Evolutionary conservation across 208 protist genomes (phyloP), one percentile per base, ranked within the genome.

Genomic region (Balamuthia mandrillaris): DNA sequence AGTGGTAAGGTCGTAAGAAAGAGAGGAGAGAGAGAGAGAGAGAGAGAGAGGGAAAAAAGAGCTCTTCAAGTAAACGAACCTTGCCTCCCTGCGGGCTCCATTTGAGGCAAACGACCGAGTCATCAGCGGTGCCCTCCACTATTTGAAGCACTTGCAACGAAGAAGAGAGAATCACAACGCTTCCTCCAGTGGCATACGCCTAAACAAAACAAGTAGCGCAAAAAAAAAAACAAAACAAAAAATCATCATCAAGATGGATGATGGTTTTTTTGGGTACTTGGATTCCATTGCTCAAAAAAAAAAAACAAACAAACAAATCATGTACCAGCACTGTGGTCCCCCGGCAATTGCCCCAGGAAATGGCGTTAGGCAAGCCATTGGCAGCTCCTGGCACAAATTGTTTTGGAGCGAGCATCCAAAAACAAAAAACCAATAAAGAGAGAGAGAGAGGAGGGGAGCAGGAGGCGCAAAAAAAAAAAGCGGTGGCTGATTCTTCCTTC

Each of bases 361-460:
- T 65, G 41, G 74, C 49, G 74, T 81, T 81, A 16, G 74, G 51
- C 7, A 33, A 35, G 3, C 74, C 74, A 41, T 60, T 27, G 44
- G 51, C 74, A 39, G 74, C 74, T 1, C 74, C 74, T 37, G 74
- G 37, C 9, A 81, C 54, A 35, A 81, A 56, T n/a, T 56, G 49
- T 56, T 56, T 56, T 16, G 49, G 49, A 16, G n/a, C n/a, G 18
- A 56, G 49, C 49, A 56, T 56, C n/a, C n/a, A n/a, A n/a, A n/a
- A n/a, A n/a, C n/a, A n/a, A n/a, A n/a, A n/a, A n/a, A n/a, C n/a
- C n/a, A n/a, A n/a, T n/a, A n/a, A n/a, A n/a, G n/a, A n/a, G n/a
- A n/a, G n/a, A n/a, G n/a, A n/a, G n/a, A n/a, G n/a, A n/a, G n/a
- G n/a, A n/a, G n/a, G n/a, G n/a, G n/a, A n/a, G n/a, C n/a, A n/a